Evolutionary conservation across 768 basidiomycete genomes (phyloP), one percentile per base, ranked within the genome.

Genomic region (Pleurotus giganteus): DNA sequence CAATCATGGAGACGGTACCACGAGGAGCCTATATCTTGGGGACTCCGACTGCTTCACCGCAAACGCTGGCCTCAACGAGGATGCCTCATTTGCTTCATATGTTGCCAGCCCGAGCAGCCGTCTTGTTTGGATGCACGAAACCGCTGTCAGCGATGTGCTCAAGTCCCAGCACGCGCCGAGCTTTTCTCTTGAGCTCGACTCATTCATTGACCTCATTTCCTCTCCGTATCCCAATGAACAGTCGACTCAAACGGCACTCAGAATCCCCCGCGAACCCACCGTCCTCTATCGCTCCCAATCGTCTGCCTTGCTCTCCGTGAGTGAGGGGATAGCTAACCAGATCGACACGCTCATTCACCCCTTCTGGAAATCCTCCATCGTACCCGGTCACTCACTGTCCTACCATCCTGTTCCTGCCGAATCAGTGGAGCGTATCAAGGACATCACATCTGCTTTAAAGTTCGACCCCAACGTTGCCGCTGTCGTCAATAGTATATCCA

Each of bases 381-480:
- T 94, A 9, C 85, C 89, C 2, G 45, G 65, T 3, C 57, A 60
- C 0, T 83, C 87, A 8, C 60, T 77, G 3, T 44, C 78, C 0
- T 79, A 77, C 63, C 57, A 78, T 15, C 79, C 88, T 21, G 85
- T 94, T 19, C 82, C 85, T 0, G 58, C 74, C 13, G 64, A 77
- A 5, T 81, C 84, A 15, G 65, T 84, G 27, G 71, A 78, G 3
- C 78, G 79, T 57, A 76, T 93, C 37, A 74, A 79, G 47, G 65
- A 76, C 15, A 74, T 91, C 57, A 79, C 92, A 24, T 61, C 71
- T 2, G 67, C 71, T 8, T 72, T 93, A 52, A 79, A 77, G 62
- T 94, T 92, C 65, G 75, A 89, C 61, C 83, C 91, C 8, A 70
- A 75, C 47, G 70, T 95, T 45, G 85, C 90, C 13, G 73, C 79